phyloP scores from a whole-genome alignment of 306 rosid species.

The Begonia peltatifolia region DNA sequence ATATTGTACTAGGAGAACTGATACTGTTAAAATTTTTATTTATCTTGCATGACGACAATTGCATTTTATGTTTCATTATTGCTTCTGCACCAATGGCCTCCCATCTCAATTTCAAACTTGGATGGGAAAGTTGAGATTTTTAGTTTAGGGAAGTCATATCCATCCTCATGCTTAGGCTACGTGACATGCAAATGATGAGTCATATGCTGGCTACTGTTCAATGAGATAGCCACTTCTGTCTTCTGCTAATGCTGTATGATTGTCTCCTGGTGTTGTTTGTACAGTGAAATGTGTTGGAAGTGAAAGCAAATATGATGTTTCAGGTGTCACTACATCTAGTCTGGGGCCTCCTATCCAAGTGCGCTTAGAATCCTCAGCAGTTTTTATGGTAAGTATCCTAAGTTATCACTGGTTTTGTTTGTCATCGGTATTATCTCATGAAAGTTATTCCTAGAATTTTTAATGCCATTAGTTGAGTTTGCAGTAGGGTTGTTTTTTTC shows the following conservation, averaged over 20 bases:
- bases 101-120: constrained; percentile 7
- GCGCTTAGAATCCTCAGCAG: constrained; percentile 26
- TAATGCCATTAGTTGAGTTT: background rate
- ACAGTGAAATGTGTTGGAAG: constrained; percentile 25
- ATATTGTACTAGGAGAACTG: too few relatives aligned
- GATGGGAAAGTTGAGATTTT: constrained; percentile 16
- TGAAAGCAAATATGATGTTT: constrained; percentile 28
- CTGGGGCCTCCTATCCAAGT: constrained; percentile 18
- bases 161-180: constrained; percentile 4
- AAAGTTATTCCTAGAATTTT: background rate
- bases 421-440: background rate
- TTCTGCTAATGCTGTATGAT: constrained; percentile 25
- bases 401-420: background rate
- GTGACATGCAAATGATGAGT: background rate
- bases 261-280: constrained; percentile 6
- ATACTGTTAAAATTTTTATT: background rate
- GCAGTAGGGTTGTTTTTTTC: too few relatives aligned
- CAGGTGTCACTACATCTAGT: constrained; percentile 26
- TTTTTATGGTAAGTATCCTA: constrained; percentile 27
- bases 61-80: background rate
- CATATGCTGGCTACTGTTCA: constrained; percentile 17
- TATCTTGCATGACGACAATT: background rate
- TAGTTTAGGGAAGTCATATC: constrained; percentile 10
- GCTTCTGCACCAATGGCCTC: constrained; percentile 1
- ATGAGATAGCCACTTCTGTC: constrained; percentile 16